Evolutionary conservation across 2,329 filamentous ascomycete genomes (phyloP).

Genomic region (Cladosporium sp.): DNA sequence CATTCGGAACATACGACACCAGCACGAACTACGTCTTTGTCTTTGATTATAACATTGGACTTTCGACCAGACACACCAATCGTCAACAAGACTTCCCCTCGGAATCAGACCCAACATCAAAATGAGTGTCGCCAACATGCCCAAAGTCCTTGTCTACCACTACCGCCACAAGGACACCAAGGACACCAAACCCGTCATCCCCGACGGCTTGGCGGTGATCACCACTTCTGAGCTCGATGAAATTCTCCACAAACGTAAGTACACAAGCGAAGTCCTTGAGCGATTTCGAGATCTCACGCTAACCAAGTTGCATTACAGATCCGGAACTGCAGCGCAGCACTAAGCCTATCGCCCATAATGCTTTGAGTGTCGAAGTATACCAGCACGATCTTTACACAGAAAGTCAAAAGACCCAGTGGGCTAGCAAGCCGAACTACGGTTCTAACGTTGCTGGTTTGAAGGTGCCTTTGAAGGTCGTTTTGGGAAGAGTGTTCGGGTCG

Average conservation of each 20-base stretch:
- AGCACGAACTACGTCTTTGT: not conserved
- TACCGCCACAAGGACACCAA: constrained; percentile 14
- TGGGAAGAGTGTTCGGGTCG: constrained; percentile 13
- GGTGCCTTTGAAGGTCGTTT: constrained; percentile 16
- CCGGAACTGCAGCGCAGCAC: constrained; percentile 16
- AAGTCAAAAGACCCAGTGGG: constrained; percentile 13
- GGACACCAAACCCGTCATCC: constrained; percentile 13
- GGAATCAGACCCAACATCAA: not conserved
- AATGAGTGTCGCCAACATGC: constrained; percentile 2
- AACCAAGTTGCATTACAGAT: constrained; percentile 12
- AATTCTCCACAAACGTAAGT: constrained; percentile 15
- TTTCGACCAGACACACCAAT: too few relatives aligned
- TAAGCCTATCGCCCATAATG: constrained; percentile 17
- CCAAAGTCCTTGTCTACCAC: constrained; percentile 25
- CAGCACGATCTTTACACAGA: constrained; percentile 19
- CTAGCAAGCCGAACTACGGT: constrained; percentile 15
- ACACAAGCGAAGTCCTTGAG: not conserved
- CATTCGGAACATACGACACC: not conserved
- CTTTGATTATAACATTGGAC: not conserved
- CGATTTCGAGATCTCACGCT: not conserved
- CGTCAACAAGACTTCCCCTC: too few relatives aligned
- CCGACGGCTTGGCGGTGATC: constrained; percentile 17
- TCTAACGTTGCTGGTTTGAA: constrained; percentile 20
- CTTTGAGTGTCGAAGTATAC: constrained; percentile 17
- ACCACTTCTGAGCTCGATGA: constrained; percentile 13